Conservation (phyloP, 257 asterid genomes). For the Solanum boliviense region DNA sequence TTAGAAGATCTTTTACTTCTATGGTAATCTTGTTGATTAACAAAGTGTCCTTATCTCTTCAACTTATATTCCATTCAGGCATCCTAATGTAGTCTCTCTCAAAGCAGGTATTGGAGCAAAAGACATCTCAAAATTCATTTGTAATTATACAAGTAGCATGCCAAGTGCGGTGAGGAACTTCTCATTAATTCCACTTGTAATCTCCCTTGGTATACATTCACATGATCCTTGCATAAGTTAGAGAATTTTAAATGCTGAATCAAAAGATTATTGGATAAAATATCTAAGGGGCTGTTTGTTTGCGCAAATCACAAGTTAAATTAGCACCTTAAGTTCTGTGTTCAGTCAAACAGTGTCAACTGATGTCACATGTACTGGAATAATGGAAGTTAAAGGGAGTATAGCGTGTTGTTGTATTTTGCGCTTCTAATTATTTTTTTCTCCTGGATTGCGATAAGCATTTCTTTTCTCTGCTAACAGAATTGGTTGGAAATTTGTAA, state of each 20-base stretch:
- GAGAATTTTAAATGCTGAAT: neutral
- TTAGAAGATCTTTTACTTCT: neutral
- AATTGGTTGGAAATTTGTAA: neutral
- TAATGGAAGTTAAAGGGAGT: neutral
- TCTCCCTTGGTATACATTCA: constrained; percentile 19
- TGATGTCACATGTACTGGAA: neutral
- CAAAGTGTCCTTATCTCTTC: neutral
- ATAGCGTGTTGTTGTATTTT: neutral
- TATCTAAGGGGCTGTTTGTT: neutral
- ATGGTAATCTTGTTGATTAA: neutral
- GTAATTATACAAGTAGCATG: constrained; percentile 38
- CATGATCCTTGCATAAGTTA: neutral
- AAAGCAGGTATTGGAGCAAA: constrained; percentile 45
- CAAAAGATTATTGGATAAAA: neutral
- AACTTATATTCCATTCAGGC: neutral
- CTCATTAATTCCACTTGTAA: constrained; percentile 36
- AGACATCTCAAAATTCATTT: constrained; percentile 52
- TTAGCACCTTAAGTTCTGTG: neutral
- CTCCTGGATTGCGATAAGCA: neutral
- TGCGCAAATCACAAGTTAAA: neutral
- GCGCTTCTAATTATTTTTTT: neutral
- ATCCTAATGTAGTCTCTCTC: constrained; percentile 5
- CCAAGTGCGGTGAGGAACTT: constrained; percentile 75
- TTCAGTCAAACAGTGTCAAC: neutral
- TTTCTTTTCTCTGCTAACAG: neutral